These are phyloP conservation scores for Colletotrichum musicola DNA, from an alignment of 2,329 filamentous ascomycete species.

Conservation along the genomic window DNA sequence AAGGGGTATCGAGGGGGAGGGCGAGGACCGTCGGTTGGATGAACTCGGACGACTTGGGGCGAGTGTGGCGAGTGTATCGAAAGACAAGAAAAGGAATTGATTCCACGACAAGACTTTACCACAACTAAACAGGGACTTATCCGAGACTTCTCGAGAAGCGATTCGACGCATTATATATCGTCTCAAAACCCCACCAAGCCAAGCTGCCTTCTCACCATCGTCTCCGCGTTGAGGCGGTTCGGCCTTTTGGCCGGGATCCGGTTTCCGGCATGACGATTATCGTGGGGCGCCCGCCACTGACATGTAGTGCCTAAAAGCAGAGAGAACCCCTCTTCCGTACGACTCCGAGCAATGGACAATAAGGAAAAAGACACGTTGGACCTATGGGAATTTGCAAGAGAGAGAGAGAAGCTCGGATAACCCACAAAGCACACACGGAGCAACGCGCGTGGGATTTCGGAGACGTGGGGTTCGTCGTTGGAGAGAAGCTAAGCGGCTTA, in stretches of 20 bases:
- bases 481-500: constrained; percentile 9
- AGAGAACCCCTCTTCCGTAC: neutral
- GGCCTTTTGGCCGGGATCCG: constrained; percentile 8
- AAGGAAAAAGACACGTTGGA: too few relatives aligned
- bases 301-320: neutral
- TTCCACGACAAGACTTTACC: too few relatives aligned
- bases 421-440: too few relatives aligned
- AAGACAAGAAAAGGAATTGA: too few relatives aligned
- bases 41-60: neutral
- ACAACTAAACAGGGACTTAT: neutral
- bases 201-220: neutral
- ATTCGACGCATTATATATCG: neutral
- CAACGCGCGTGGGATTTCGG: constrained; percentile 8
- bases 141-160: neutral
- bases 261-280: constrained; percentile 18
- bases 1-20: neutral
- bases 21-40: neutral
- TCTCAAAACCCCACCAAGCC: neutral
- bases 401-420: too few relatives aligned
- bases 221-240: neutral
- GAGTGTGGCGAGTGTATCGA: neutral
- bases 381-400: too few relatives aligned
- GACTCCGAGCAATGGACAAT: neutral
- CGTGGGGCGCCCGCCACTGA: constrained; percentile 25
- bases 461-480: constrained; percentile 14